These are phyloP conservation scores for Leccinum olivaceoglutinosum DNA, from an alignment of 1,284 basidiomycete genomes.

Conservation along the genomic window DNA sequence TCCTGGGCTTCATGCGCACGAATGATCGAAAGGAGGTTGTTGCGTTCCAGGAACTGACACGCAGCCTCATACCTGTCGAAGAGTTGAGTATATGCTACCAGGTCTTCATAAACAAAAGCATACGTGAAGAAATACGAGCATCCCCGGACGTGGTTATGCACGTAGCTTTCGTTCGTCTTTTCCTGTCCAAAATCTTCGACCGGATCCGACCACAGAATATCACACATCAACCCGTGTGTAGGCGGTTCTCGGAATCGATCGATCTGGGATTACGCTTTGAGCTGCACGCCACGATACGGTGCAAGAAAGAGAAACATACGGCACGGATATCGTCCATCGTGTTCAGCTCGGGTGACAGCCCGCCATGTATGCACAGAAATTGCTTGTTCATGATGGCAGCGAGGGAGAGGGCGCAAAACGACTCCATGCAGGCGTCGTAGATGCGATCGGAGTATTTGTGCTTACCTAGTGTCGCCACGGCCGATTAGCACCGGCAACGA, in stretches of 20 bases:
- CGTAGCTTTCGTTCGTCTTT: conserved; percentile 80
- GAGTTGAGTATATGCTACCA: conserved; percentile 4
- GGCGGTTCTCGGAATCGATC: conserved; percentile 95
- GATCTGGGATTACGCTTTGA: conserved; percentile 45
- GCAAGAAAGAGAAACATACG: conserved; percentile 36
- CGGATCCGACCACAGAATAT: conserved; percentile 93
- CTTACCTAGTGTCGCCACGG: conserved; percentile 55
- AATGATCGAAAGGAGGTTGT: conserved; percentile 92
- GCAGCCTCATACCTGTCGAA: conserved; percentile 75
- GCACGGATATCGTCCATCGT: conserved; percentile 86
- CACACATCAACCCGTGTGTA: conserved; percentile 92
- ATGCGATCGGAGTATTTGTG: conserved; percentile 91
- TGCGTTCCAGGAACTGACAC: conserved; percentile 90
- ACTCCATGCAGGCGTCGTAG: conserved; percentile 90
- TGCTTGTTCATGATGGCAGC: conserved; percentile 98
- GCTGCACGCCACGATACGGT: not conserved
- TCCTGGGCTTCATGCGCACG: conserved; percentile 95
- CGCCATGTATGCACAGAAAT: conserved; percentile 93
- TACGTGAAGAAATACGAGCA: conserved; percentile 95
- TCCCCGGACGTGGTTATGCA: conserved; percentile 93
- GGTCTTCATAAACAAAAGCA: not conserved
- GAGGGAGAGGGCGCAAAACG: conserved; percentile 87
- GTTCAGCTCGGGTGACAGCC: conserved; percentile 85
- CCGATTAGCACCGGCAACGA: conserved; percentile 1
- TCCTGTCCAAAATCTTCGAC: conserved; percentile 92